Evolutionary conservation across 1,284 basidiomycete species (phyloP).

Genomic region (Trichosporon faecale): DNA sequence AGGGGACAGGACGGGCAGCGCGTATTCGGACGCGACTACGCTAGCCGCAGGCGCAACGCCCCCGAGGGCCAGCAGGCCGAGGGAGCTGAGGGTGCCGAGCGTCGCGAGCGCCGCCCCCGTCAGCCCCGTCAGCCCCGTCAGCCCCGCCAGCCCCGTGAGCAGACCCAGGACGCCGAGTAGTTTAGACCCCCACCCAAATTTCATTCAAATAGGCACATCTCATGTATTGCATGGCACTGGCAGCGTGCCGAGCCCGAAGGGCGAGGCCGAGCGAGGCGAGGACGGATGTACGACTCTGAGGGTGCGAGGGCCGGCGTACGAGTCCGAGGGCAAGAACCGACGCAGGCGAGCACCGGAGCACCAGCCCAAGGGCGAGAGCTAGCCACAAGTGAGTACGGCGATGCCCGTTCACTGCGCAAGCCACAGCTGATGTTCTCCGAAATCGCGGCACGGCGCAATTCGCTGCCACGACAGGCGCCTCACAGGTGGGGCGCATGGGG

Average conservation of each 20-base stretch:
- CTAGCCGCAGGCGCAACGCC: neutral
- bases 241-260: neutral
- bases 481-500: neutral
- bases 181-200: neutral
- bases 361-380: no score
- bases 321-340: no score
- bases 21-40: neutral
- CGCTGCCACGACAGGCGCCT: neutral
- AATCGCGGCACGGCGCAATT: neutral
- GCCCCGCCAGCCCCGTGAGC: no score
- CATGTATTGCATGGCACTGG: constrained; percentile 5
- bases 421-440: no score
- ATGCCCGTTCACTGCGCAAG: no score
- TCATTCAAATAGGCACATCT: constrained; percentile 1
- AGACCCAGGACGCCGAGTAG: neutral
- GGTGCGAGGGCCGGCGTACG: no score
- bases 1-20: neutral
- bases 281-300: no score
- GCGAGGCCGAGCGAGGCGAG: no score
- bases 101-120: neutral
- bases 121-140: no score
- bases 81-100: neutral
- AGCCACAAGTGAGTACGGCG: no score
- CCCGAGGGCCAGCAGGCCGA: neutral
- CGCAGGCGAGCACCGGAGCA: no score